phyloP scores from a whole-genome alignment of 2,329 filamentous ascomycete genomes.

The Exophiala spinifera region DNA sequence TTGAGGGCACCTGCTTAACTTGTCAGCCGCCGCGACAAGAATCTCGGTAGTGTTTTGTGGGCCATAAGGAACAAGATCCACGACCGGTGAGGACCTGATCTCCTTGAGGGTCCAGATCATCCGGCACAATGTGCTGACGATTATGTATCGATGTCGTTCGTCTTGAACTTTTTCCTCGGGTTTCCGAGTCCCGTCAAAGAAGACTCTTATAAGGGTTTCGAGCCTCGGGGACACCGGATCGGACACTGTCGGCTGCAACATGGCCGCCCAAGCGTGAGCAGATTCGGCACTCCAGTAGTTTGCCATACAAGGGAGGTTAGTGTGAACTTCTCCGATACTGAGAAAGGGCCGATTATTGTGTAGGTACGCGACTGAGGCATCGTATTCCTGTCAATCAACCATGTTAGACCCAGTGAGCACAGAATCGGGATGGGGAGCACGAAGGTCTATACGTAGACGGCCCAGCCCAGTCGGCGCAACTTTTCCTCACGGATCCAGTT shows the following conservation, averaged over 20 bases:
- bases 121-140: no score
- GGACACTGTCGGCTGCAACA: background rate
- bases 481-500: background rate
- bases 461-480: conserved; percentile 9
- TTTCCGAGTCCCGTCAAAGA: background rate
- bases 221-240: background rate
- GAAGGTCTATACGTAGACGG: no score
- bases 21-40: no score
- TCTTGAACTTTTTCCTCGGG: background rate
- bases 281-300: conserved; percentile 2
- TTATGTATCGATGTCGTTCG: background rate
- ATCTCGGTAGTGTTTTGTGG: no score
- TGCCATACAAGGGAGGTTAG: background rate
- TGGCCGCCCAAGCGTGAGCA: conserved; percentile 3
- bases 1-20: no score
- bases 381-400: background rate
- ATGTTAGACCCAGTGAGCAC: no score
- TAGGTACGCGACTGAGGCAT: conserved; percentile 2
- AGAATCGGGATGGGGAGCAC: no score
- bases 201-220: background rate
- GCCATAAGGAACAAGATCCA: no score
- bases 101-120: no score
- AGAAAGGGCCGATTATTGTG: conserved; percentile 7
- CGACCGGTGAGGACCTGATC: no score
- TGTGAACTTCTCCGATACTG: background rate